Evolutionary conservation across 768 basidiomycete species (phyloP).

Genomic region (Coprinellus micaceus): DNA sequence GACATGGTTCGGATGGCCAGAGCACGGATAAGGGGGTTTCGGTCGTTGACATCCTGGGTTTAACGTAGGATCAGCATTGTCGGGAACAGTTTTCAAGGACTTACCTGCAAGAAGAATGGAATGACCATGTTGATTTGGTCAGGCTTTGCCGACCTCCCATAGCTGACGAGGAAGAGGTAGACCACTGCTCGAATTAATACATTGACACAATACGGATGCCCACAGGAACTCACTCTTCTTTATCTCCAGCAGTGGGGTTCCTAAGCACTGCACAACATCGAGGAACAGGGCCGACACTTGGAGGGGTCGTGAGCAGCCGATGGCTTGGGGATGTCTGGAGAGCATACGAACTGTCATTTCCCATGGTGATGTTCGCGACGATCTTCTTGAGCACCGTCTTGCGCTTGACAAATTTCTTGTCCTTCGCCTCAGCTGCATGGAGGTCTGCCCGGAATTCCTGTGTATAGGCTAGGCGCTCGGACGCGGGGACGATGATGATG

Average conservation of each 20-base stretch:
- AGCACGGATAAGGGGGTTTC: constrained; percentile 94
- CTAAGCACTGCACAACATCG: constrained; percentile 93
- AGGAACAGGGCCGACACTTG: constrained; percentile 91
- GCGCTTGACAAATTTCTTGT: constrained; percentile 92
- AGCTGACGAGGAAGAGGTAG: constrained; percentile 95
- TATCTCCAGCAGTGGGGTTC: constrained; percentile 94
- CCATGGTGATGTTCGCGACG: constrained; percentile 99
- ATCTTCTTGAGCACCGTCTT: constrained; percentile 96
- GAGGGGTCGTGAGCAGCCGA: constrained; percentile 14
- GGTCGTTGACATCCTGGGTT: constrained; percentile 86
- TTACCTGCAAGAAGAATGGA: constrained; percentile 83
- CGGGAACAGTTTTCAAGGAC: constrained; percentile 13
- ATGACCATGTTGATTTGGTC: constrained; percentile 93
- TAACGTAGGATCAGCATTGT: constrained; percentile 13
- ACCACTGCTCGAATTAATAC: constrained; percentile 64
- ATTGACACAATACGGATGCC: not conserved
- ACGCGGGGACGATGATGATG: not conserved
- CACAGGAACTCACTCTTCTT: constrained; percentile 83
- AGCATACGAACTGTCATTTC: constrained; percentile 86
- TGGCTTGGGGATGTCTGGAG: constrained; percentile 16
- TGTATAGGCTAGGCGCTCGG: not conserved
- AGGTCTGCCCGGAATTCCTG: constrained; percentile 91
- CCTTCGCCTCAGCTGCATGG: constrained; percentile 87
- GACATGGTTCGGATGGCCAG: constrained; percentile 99
- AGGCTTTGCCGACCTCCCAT: constrained; percentile 80